These are phyloP conservation scores for Penstemon barbatus DNA, from an alignment of 257 asterid species.

Conservation along the genomic window DNA sequence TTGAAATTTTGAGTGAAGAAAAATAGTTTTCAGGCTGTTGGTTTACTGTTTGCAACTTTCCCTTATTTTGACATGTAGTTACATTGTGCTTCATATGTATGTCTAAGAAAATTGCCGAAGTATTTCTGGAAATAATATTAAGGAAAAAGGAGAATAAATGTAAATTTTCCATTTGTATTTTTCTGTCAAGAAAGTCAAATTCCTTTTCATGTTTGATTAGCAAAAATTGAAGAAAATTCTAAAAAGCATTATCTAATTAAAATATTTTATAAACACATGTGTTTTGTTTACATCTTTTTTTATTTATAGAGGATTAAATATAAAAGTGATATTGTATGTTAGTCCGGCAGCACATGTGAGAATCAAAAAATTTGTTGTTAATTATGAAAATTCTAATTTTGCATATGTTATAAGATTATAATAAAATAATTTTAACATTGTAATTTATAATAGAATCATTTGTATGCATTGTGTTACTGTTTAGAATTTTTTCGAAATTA, in stretches of 20 bases:
- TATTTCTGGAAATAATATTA: not conserved
- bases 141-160: not conserved
- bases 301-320: too few relatives aligned
- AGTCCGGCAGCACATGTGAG: too few relatives aligned
- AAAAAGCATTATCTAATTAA: not conserved
- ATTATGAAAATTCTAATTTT: too few relatives aligned
- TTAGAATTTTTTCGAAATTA: too few relatives aligned
- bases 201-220: not conserved
- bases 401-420: too few relatives aligned
- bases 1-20: constrained; percentile 4
- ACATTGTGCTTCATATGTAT: constrained; percentile 17
- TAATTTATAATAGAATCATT: too few relatives aligned
- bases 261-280: not conserved
- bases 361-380: too few relatives aligned
- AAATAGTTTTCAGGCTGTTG: not conserved
- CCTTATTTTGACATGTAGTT: not conserved
- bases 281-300: too few relatives aligned
- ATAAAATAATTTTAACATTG: too few relatives aligned
- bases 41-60: not conserved
- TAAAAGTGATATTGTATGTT: too few relatives aligned
- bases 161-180: constrained; percentile 1
- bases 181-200: constrained; percentile 5
- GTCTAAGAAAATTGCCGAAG: not conserved
- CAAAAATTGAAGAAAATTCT: not conserved
- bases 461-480: too few relatives aligned